Conservation (phyloP, 2,329 filamentous ascomycete genomes). For the Claviceps sp. region DNA sequence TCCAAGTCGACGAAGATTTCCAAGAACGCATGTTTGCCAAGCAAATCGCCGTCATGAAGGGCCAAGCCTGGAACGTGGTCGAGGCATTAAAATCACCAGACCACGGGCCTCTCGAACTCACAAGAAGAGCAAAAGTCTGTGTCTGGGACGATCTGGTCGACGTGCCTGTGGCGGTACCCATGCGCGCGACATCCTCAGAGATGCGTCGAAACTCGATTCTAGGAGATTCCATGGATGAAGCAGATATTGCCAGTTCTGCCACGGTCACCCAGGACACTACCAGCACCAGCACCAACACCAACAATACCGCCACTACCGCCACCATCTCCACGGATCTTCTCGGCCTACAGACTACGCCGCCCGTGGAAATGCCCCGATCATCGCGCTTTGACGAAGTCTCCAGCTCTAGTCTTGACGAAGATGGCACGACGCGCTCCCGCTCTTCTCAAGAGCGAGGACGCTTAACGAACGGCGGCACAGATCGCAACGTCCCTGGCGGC, state of each 20-base stretch:
- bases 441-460: conserved; percentile 14
- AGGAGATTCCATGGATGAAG: conserved; percentile 52
- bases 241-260: conserved; percentile 58
- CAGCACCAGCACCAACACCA: conserved; percentile 29
- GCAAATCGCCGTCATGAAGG: conserved; percentile 98
- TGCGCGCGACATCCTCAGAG: conserved; percentile 75
- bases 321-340: conserved; percentile 52
- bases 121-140: conserved; percentile 76
- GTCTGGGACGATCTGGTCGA: conserved; percentile 98
- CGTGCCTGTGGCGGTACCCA: conserved; percentile 83
- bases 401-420: conserved; percentile 30
- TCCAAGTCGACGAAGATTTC: conserved; percentile 87
- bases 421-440: conserved; percentile 23
- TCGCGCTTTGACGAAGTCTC: conserved; percentile 56
- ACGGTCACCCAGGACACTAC: conserved; percentile 14
- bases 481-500: neutral
- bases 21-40: conserved; percentile 98
- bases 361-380: conserved; percentile 54
- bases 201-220: conserved; percentile 51
- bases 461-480: conserved; percentile 9
- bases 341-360: conserved; percentile 44
- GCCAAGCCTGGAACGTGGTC: conserved; percentile 97
- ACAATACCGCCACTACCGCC: neutral
- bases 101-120: conserved; percentile 87
- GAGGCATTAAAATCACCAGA: conserved; percentile 89